Conservation (phyloP, 2,329 filamentous ascomycete species). For the Xenosphaeropsis pyriputrescens region DNA sequence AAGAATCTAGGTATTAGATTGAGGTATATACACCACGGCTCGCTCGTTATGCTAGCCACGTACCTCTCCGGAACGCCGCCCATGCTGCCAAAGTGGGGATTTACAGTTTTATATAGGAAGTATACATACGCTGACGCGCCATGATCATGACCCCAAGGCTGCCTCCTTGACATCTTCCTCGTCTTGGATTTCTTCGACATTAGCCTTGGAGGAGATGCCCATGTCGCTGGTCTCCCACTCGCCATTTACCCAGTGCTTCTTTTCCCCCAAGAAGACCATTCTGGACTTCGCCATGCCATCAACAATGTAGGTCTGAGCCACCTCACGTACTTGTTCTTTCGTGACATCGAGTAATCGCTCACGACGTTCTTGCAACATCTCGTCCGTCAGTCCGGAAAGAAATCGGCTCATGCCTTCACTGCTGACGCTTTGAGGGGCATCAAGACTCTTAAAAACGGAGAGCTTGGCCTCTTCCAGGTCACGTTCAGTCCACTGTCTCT, state of each 20-base stretch:
- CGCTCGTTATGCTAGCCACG: neutral
- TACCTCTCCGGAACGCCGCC: constrained; percentile 2
- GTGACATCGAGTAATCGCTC: constrained; percentile 79
- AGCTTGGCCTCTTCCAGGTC: constrained; percentile 96
- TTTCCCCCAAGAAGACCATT: constrained; percentile 67
- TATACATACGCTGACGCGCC: constrained; percentile 1
- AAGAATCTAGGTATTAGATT: neutral
- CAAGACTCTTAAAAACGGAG: constrained; percentile 80
- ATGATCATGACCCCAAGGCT: constrained; percentile 11
- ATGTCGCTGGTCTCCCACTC: constrained; percentile 67
- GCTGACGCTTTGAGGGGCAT: constrained; percentile 78
- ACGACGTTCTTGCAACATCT: constrained; percentile 76
- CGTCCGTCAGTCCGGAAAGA: constrained; percentile 68
- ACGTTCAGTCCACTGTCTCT: constrained; percentile 66
- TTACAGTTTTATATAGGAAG: constrained; percentile 10
- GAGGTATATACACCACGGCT: constrained; percentile 4
- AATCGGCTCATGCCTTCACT: constrained; percentile 80
- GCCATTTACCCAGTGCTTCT: constrained; percentile 62
- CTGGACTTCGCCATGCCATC: constrained; percentile 44
- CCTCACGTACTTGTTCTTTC: constrained; percentile 63
- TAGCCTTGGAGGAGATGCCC: constrained; percentile 30
- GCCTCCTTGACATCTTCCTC: constrained; percentile 13
- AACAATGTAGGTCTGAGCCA: constrained; percentile 71
- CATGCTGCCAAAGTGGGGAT: constrained; percentile 10
- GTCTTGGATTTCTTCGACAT: constrained; percentile 13